Evolutionary conservation across 768 basidiomycete species (phyloP), one percentile per base, ranked within the genome.

Genomic region (Strobilomyces dryophilus): DNA sequence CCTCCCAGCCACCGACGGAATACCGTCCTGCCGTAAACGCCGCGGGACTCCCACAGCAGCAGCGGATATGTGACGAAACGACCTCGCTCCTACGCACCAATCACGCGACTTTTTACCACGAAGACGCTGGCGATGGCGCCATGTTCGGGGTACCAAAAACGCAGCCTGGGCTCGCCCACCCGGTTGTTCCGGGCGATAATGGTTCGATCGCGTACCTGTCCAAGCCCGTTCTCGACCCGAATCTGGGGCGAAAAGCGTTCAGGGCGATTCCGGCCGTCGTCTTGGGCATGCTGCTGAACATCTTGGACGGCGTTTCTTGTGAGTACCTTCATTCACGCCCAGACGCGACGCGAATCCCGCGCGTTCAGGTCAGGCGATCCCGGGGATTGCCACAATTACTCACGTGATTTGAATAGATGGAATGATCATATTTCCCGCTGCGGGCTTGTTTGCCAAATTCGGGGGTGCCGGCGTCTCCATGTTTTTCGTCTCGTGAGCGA

Each of bases 231-330:
- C 47, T 62, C 18, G 58, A 47, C 46, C 55, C 63, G 29, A 57
- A 65, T 53, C 14, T 67, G 1, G 58, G 54, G 27, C 45, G 41
- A 42, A 61, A 54, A 15, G 60, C 46, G 0, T 54, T 79, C 5
- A 70, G 65, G 45, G 76, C 83, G 0, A 60, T 95, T n/a, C 94
- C 95, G 1, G 89, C 92, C 0, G 92, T 95, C 4, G 65, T 93
- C 15, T 75, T 97, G 21, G 95, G 94, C 8, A 79, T 82, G 58
- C 68, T 98, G 35, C 73, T 98, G 52, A 98, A 98, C 62, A 80
- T 98, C 41, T 76, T 99, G 32, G 95, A 99, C 65, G 97, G 94
- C 10, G 84, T 99, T 48, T 92, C 89, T 41, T 98, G 87, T 88
- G 65, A 68, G 87, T 36, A 21, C 10, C 8, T 26, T 44, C 43